Evolutionary conservation across 768 basidiomycete species (phyloP).

Genomic region (Lactarius hatsudake): DNA sequence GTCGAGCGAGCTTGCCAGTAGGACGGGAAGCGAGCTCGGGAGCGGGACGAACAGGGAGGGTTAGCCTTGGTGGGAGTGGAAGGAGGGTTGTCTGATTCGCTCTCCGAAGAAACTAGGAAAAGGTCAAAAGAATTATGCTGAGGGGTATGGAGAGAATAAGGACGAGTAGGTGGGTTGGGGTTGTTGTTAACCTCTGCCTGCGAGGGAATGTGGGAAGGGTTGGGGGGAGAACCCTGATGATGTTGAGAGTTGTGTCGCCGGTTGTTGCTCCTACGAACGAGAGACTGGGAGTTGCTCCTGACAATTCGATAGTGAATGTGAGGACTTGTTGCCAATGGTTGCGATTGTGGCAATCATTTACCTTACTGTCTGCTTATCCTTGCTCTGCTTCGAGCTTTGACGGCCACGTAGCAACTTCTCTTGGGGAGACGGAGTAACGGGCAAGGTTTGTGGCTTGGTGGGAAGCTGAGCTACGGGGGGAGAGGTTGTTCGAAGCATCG

Average conservation of each 20-base stretch:
- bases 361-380: constrained; percentile 46
- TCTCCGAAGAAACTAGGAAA: constrained; percentile 47
- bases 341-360: constrained; percentile 28
- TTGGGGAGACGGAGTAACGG: constrained; percentile 13
- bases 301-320: not conserved
- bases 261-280: constrained; percentile 41
- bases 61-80: constrained; percentile 35
- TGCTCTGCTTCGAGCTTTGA: constrained; percentile 39
- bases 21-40: constrained; percentile 49
- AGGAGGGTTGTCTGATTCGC: constrained; percentile 32
- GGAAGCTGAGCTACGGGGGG: constrained; percentile 27
- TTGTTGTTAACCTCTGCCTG: constrained; percentile 55
- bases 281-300: constrained; percentile 49
- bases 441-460: constrained; percentile 12
- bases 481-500: constrained; percentile 35
- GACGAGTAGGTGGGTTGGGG: constrained; percentile 34
- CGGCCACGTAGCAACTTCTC: constrained; percentile 37
- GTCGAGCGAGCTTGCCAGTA: constrained; percentile 56
- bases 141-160: constrained; percentile 30
- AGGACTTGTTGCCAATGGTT: not conserved
- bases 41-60: constrained; percentile 31
- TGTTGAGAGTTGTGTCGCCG: constrained; percentile 41
- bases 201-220: constrained; percentile 46
- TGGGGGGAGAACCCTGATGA: constrained; percentile 65
- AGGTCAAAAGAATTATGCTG: constrained; percentile 46